phyloP scores from a whole-genome alignment of 306 rosid genomes.

The Gleditsia sinensis region DNA sequence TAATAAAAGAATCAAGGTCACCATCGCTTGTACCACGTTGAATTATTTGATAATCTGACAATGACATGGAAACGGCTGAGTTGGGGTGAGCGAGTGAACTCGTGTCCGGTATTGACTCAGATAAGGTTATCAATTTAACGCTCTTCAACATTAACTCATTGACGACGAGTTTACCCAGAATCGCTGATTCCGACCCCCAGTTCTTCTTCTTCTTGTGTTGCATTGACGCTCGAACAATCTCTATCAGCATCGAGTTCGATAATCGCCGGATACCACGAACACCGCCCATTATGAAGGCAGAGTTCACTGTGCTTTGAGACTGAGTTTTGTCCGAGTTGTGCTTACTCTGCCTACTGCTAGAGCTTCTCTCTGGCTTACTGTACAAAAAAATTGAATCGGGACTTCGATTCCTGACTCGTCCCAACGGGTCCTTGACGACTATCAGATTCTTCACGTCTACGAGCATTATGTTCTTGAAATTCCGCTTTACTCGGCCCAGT shows the following conservation, averaged over 20 bases:
- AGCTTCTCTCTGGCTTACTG: neutral
- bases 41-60: constrained; percentile 44
- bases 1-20: constrained; percentile 53
- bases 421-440: constrained; percentile 60
- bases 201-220: constrained; percentile 53
- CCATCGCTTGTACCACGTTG: constrained; percentile 50
- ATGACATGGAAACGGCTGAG: constrained; percentile 40
- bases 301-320: constrained; percentile 31
- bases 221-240: constrained; percentile 63
- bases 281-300: constrained; percentile 72
- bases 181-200: constrained; percentile 55
- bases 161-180: constrained; percentile 65
- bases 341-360: constrained; percentile 39
- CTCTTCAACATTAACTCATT: constrained; percentile 44
- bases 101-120: constrained; percentile 61
- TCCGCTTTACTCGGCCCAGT: constrained; percentile 72
- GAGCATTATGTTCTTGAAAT: constrained; percentile 71
- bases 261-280: constrained; percentile 76
- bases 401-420: constrained; percentile 51
- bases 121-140: constrained; percentile 41
- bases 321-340: constrained; percentile 46
- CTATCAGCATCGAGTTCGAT: constrained; percentile 50
- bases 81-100: constrained; percentile 41
- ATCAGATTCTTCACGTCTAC: constrained; percentile 53
- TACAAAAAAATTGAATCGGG: constrained; percentile 61